Conservation (phyloP, 805 yeast species). For the Metschnikowia noctiluminum region DNA sequence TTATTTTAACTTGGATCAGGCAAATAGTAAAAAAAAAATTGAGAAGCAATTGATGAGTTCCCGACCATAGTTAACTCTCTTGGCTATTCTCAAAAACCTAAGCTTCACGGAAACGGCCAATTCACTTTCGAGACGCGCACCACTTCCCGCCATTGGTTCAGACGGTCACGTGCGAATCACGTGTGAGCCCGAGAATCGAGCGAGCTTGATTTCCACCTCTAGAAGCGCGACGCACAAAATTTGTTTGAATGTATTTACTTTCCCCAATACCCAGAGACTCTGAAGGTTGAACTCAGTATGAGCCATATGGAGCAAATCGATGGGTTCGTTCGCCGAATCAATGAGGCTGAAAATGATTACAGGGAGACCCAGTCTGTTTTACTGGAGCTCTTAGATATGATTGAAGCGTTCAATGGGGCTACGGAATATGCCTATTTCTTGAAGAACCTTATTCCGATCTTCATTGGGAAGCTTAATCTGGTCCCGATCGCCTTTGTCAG, state of each 20-base stretch:
- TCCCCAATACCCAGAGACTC: not conserved
- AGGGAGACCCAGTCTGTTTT: constrained; percentile 63
- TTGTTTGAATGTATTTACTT: constrained; percentile 2
- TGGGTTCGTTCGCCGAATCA: constrained; percentile 62
- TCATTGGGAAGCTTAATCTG: constrained; percentile 56
- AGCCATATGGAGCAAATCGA: constrained; percentile 58
- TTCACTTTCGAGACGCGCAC: too few species aligned
- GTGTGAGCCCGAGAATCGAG: constrained; percentile 13
- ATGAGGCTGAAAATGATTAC: constrained; percentile 50
- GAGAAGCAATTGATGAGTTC: too few species aligned
- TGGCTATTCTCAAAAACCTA: too few species aligned
- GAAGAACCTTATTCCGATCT: constrained; percentile 64
- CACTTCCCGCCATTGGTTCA: too few species aligned
- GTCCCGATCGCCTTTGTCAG: constrained; percentile 72
- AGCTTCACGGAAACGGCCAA: too few species aligned
- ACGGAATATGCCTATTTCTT: constrained; percentile 80
- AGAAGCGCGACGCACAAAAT: constrained; percentile 8
- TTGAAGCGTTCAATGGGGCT: constrained; percentile 78
- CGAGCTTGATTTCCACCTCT: constrained; percentile 7
- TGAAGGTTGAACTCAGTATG: constrained; percentile 24
- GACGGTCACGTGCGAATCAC: constrained; percentile 26
- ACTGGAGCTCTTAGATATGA: constrained; percentile 80
- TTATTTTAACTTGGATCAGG: too few species aligned
- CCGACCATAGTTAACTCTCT: too few species aligned
- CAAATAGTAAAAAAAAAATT: too few species aligned